Conservation (phyloP, 73 alveolate genomes). For the Symbiodinium natans region DNA sequence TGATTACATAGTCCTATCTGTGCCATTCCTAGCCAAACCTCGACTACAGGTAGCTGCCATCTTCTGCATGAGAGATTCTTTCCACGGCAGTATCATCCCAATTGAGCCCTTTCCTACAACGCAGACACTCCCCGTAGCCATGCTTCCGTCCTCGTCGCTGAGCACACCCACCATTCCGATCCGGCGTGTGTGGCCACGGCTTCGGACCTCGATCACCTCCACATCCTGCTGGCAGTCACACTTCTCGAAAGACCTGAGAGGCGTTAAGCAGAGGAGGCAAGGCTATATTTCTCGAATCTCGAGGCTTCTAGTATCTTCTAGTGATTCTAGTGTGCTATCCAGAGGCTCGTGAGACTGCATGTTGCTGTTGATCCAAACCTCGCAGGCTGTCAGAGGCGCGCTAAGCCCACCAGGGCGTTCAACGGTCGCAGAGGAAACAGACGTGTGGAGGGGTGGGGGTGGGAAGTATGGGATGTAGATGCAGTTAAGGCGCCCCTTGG, state of each 20-base stretch:
- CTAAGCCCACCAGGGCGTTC: not conserved
- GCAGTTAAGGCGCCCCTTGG: slow-evolving; percentile 6
- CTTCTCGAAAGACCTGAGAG: slow-evolving; percentile 30
- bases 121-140: too few relatives aligned
- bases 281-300: not conserved
- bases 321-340: too few relatives aligned
- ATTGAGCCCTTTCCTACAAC: too few relatives aligned
- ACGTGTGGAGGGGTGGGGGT: too few relatives aligned
- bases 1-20: too few relatives aligned
- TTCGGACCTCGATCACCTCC: slow-evolving; percentile 16
- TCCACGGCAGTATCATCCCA: too few relatives aligned
- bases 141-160: slow-evolving; percentile 63
- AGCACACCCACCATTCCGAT: slow-evolving; percentile 60
- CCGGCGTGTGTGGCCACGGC: not conserved
- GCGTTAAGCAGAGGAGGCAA: not conserved
- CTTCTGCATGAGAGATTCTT: too few relatives aligned
- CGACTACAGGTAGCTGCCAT: too few relatives aligned
- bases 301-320: too few relatives aligned
- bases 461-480: not conserved
- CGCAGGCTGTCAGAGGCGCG: not conserved
- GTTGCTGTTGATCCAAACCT: slow-evolving; percentile 93
- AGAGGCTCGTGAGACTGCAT: slow-evolving; percentile 77
- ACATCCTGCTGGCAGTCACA: slow-evolving; percentile 36
- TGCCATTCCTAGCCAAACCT: too few relatives aligned
- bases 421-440: not conserved